Conservation (phyloP, 805 yeast genomes). For the Suhomyces kilbournensis region DNA sequence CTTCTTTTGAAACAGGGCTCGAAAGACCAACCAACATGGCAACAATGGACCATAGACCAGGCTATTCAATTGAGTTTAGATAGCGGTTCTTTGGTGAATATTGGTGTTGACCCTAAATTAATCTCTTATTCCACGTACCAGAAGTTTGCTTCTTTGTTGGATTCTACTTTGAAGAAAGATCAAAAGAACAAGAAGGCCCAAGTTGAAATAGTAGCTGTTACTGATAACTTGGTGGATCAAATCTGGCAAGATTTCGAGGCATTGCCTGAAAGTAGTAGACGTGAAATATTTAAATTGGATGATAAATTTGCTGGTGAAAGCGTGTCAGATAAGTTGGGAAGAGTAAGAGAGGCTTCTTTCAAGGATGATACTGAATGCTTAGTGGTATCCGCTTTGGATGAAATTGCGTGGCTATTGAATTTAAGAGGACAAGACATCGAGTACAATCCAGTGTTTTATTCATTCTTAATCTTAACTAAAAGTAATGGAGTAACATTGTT, state of each 20-base stretch:
- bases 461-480: conserved; percentile 34
- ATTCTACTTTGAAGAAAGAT: conserved; percentile 18
- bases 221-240: conserved; percentile 65
- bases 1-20: conserved; percentile 51
- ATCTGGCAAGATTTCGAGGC: conserved; percentile 72
- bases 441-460: conserved; percentile 52
- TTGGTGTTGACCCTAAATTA: conserved; percentile 52
- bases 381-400: conserved; percentile 48
- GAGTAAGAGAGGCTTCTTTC: conserved; percentile 27
- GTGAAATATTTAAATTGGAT: conserved; percentile 50
- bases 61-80: conserved; percentile 50
- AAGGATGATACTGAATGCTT: conserved; percentile 27
- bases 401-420: conserved; percentile 53
- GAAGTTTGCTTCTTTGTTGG: conserved; percentile 30
- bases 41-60: conserved; percentile 53
- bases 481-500: conserved; percentile 36
- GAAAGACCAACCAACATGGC: conserved; percentile 52
- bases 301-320: conserved; percentile 63
- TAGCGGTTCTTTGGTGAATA: conserved; percentile 35
- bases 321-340: conserved; percentile 53
- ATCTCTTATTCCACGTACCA: conserved; percentile 36
- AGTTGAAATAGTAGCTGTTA: conserved; percentile 43
- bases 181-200: conserved; percentile 24
- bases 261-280: conserved; percentile 48
- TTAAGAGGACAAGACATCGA: conserved; percentile 55